Conservation (phyloP, 208 protist species). For the Acanthamoeba polyphaga region DNA sequence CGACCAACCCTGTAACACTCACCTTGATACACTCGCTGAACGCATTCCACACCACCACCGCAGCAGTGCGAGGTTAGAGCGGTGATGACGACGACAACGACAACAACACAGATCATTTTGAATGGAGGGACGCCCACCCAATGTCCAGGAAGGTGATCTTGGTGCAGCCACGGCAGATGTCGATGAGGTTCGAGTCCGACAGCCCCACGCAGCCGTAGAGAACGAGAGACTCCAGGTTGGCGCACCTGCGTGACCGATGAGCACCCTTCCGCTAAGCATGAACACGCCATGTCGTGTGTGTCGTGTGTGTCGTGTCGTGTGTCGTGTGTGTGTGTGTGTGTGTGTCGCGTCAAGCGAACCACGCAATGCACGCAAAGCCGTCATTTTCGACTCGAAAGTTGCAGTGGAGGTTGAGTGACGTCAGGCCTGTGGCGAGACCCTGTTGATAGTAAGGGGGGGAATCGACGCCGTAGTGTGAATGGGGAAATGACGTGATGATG, state of each 20-base stretch:
- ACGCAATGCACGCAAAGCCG: neutral
- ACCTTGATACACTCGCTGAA: neutral
- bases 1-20: neutral
- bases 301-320: neutral
- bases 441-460: neutral
- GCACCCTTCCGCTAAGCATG: neutral
- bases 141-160: neutral
- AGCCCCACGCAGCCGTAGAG: constrained; percentile 7
- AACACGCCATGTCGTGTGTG: neutral
- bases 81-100: too few species aligned
- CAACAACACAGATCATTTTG: too few species aligned
- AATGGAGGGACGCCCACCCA: neutral
- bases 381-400: neutral
- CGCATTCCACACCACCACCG: neutral
- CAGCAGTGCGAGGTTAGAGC: neutral
- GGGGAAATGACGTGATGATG: too few species aligned
- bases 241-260: neutral
- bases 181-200: neutral
- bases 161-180: neutral
- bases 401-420: neutral
- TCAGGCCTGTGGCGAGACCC: neutral
- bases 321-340: too few species aligned
- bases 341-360: neutral
- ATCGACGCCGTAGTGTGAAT: too few species aligned
- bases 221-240: neutral